Percentiles rank a stretch among this genome's conserved stretches.
Evolutionary conservation across 805 yeast genomes (phyloP).

Genomic region (Yarrowia alimentaria): DNA sequence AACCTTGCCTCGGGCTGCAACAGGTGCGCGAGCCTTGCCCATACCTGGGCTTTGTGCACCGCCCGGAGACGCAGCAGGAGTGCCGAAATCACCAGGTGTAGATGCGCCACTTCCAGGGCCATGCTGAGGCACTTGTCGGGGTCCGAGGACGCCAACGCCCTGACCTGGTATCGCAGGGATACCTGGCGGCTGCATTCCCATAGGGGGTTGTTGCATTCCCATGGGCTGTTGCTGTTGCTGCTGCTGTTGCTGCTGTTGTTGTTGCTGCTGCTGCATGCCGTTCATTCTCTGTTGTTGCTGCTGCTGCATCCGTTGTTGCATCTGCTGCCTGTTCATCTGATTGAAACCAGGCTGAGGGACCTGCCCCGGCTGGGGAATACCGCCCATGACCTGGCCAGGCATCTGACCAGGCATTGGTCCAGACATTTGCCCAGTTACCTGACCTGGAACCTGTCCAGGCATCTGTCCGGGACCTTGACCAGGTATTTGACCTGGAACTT

Average conservation of each 20-base stretch:
- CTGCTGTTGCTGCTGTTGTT: conserved; percentile 36
- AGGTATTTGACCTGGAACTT: conserved; percentile 32
- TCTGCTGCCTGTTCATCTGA: conserved; percentile 27
- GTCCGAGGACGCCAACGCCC: conserved; percentile 15
- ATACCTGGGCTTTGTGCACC: conserved; percentile 8
- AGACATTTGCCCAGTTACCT: conserved; percentile 15
- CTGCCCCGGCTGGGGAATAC: neutral
- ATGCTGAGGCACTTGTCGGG: conserved; percentile 1
- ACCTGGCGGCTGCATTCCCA: conserved; percentile 26
- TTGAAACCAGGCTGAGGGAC: conserved; percentile 29
- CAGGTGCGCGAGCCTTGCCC: conserved; percentile 2
- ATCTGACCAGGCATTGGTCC: conserved; percentile 27
- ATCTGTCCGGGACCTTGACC: conserved; percentile 23
- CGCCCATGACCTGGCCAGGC: too few relatives aligned
- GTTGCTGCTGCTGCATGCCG: conserved; percentile 35
- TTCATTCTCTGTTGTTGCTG: conserved; percentile 33
- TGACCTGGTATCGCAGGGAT: conserved; percentile 27
- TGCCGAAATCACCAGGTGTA: conserved; percentile 5
- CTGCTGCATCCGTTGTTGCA: conserved; percentile 27
- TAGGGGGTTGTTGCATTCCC: conserved; percentile 26
- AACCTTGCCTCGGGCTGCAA: conserved; percentile 2
- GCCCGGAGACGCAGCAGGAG: conserved; percentile 7
- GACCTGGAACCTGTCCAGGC: conserved; percentile 13
- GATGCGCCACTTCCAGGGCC: conserved; percentile 1
- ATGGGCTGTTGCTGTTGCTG: conserved; percentile 30